phyloP scores from a whole-genome alignment of 2,329 filamentous ascomycete genomes.

The Neopestalotiopsis rosae region DNA sequence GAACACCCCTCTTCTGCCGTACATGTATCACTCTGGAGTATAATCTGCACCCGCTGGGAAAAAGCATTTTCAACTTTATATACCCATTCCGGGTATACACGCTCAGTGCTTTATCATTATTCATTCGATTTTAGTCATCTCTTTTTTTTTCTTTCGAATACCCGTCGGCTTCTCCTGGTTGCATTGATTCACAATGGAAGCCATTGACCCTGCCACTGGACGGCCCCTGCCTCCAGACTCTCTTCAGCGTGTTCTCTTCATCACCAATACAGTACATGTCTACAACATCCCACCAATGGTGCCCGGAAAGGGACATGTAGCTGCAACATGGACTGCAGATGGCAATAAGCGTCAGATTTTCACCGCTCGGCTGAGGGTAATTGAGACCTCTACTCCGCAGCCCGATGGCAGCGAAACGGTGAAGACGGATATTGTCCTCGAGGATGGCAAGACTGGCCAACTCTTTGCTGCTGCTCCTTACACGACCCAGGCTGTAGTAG shows the following conservation, averaged over 20 bases:
- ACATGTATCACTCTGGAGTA: not conserved
- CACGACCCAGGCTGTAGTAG: conserved; percentile 67
- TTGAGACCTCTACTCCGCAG: conserved; percentile 71
- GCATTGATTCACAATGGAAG: conserved; percentile 53
- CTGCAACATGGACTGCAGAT: conserved; percentile 76
- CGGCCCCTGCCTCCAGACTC: conserved; percentile 72
- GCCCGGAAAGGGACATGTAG: conserved; percentile 79
- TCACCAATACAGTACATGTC: conserved; percentile 77
- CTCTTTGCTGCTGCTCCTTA: conserved; percentile 88
- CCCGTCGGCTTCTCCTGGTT: not conserved
- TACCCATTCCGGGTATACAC: not conserved
- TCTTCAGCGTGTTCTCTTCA: conserved; percentile 85
- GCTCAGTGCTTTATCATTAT: not conserved
- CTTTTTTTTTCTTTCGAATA: not conserved
- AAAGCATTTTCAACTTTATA: not conserved
- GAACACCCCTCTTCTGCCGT: not conserved
- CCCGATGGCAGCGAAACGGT: conserved; percentile 58
- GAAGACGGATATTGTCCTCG: conserved; percentile 78
- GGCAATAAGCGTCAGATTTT: conserved; percentile 79
- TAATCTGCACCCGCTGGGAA: not conserved
- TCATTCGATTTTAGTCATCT: not conserved
- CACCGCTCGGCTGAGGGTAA: conserved; percentile 78
- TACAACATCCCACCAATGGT: conserved; percentile 85
- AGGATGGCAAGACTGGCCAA: conserved; percentile 74
- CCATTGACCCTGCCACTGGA: conserved; percentile 75